Percentiles rank a stretch among this genome's conserved stretches.
These are phyloP conservation scores for Triangularia setosa DNA, from an alignment of 2,329 filamentous ascomycete species.

Conservation along the genomic window DNA sequence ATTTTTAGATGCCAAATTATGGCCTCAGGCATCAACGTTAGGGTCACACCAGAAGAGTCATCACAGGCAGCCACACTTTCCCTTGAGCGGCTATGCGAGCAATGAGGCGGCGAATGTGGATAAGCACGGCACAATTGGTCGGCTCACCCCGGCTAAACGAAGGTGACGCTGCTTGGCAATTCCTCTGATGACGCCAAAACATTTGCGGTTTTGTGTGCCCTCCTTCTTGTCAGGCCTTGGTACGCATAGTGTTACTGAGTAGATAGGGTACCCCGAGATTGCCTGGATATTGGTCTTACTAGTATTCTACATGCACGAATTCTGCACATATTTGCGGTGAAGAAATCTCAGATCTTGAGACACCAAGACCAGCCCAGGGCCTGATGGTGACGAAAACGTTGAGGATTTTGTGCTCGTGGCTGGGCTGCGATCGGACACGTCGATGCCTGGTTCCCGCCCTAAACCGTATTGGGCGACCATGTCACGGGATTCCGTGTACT, in stretches of 20 bases:
- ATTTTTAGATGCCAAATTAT: too few relatives aligned
- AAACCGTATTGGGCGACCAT: not conserved
- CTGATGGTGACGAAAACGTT: conserved; percentile 1
- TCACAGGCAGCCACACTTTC: conserved; percentile 23
- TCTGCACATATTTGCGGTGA: not conserved
- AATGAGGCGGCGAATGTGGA: not conserved
- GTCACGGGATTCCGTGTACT: conserved; percentile 9
- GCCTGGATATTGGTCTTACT: not conserved
- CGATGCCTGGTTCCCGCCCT: not conserved
- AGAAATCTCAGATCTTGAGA: not conserved
- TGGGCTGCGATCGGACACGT: conserved; percentile 9
- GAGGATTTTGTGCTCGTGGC: conserved; percentile 4
- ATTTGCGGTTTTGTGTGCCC: conserved; percentile 2
- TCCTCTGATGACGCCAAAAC: not conserved
- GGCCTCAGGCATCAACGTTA: not conserved
- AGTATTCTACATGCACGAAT: not conserved
- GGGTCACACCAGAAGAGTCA: conserved; percentile 13
- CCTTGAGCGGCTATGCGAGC: not conserved
- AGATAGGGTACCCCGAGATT: not conserved
- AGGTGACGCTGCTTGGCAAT: conserved; percentile 4
- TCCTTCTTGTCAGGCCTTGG: not conserved
- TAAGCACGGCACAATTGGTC: conserved; percentile 8
- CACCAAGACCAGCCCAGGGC: conserved; percentile 2
- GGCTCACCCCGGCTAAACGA: conserved; percentile 1
- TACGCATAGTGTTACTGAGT: not conserved